Conservation (phyloP, 1,284 basidiomycete genomes). For the Ganoderma meredithae region DNA sequence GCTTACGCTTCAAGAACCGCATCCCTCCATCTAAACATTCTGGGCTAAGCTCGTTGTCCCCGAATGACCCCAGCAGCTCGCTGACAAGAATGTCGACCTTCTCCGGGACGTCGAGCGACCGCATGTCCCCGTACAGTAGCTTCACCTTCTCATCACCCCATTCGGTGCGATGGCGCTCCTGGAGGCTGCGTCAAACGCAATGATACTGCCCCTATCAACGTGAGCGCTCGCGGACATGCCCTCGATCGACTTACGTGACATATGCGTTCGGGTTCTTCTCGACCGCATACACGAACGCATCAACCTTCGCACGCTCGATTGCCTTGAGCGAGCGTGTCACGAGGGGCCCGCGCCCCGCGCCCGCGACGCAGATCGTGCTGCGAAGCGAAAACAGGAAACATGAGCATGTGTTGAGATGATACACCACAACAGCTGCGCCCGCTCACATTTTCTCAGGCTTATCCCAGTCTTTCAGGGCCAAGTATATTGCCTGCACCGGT, state of each 20-base stretch:
- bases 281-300: constrained; percentile 84
- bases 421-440: background rate
- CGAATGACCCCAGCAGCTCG: constrained; percentile 96
- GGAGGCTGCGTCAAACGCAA: constrained; percentile 60
- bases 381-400: constrained; percentile 1
- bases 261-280: constrained; percentile 97
- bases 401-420: constrained; percentile 19
- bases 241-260: constrained; percentile 75
- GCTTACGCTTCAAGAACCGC: constrained; percentile 87
- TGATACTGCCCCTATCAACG: constrained; percentile 27
- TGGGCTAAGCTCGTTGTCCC: constrained; percentile 98
- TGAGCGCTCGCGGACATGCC: constrained; percentile 14
- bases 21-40: constrained; percentile 97
- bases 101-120: constrained; percentile 81
- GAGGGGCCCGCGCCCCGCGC: constrained; percentile 94
- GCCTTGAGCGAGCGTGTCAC: constrained; percentile 89
- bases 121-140: constrained; percentile 95
- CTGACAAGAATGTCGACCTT: constrained; percentile 94
- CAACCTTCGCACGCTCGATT: constrained; percentile 70
- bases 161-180: constrained; percentile 80
- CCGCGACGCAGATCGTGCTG: constrained; percentile 90
- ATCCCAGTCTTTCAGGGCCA: constrained; percentile 80
- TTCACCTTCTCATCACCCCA: constrained; percentile 83
- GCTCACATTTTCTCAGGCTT: constrained; percentile 64
- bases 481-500: constrained; percentile 72